A percentile compares a stretch with the other conserved stretches of the same genome.
These are phyloP conservation scores for Kalmusia sp. DNA, from an alignment of 2,329 filamentous ascomycete species.

Conservation along the genomic window DNA sequence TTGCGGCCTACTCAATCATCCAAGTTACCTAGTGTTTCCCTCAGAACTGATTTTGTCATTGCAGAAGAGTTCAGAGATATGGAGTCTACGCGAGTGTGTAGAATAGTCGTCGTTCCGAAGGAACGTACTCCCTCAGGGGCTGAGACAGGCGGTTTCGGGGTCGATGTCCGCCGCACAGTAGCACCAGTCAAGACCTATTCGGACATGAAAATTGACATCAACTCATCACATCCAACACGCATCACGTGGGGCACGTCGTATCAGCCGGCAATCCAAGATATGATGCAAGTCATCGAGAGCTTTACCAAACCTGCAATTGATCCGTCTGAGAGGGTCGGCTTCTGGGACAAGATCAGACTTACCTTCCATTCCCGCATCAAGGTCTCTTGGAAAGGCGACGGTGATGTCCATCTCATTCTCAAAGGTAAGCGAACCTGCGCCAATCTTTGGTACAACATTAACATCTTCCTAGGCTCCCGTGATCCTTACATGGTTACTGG, in stretches of 20 bases:
- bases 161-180: conserved; percentile 89
- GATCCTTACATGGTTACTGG: conserved; percentile 95
- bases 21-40: conserved; percentile 78
- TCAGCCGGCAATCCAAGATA: conserved; percentile 96
- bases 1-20: conserved; percentile 81
- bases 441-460: conserved; percentile 8
- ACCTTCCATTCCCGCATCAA: conserved; percentile 92
- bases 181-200: conserved; percentile 97
- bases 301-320: conserved; percentile 97
- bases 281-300: conserved; percentile 99
- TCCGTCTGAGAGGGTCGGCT: conserved; percentile 90
- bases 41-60: conserved; percentile 92
- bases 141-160: conserved; percentile 72
- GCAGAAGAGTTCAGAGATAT: conserved; percentile 88
- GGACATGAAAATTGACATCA: conserved; percentile 89
- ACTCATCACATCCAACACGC: conserved; percentile 87
- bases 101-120: conserved; percentile 83
- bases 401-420: conserved; percentile 90
- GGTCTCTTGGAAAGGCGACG: conserved; percentile 92
- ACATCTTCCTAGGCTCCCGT: conserved; percentile 63
- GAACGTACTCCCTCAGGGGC: conserved; percentile 62
- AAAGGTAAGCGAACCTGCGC: conserved; percentile 66
- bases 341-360: conserved; percentile 98
- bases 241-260: conserved; percentile 98
- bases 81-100: conserved; percentile 80